These are phyloP conservation scores for Fusarium incarnatum DNA, from an alignment of 2,329 filamentous ascomycete genomes.

Conservation along the genomic window DNA sequence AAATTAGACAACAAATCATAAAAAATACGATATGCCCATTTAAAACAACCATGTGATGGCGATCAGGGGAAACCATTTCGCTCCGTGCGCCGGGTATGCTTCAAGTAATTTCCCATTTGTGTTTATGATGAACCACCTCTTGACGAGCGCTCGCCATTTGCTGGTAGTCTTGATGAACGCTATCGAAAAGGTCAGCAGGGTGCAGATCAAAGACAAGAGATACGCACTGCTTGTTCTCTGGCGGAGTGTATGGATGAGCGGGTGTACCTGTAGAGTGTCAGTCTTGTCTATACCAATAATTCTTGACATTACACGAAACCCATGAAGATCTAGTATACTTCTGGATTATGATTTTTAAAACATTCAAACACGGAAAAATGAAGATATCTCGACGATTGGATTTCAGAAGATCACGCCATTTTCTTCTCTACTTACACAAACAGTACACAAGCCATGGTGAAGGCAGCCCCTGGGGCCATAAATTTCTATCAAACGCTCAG, in stretches of 20 bases:
- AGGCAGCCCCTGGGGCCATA: constrained; percentile 63
- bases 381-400: neutral
- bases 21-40: constrained; percentile 31
- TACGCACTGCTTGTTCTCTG: constrained; percentile 48
- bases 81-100: constrained; percentile 28
- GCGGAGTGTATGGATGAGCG: constrained; percentile 56
- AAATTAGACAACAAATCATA: constrained; percentile 39
- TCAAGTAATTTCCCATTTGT: neutral
- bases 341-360: neutral
- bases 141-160: constrained; percentile 30
- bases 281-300: neutral
- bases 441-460: constrained; percentile 65
- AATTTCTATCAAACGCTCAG: constrained; percentile 51
- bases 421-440: constrained; percentile 56
- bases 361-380: neutral
- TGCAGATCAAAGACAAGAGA: neutral
- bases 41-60: neutral
- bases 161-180: constrained; percentile 28
- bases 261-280: constrained; percentile 51
- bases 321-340: neutral
- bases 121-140: constrained; percentile 19
- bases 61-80: neutral
- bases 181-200: constrained; percentile 13
- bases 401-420: constrained; percentile 31
- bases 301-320: neutral